Base-by-base conservation (phyloP, 148 eudicot genomes). In the Gaultheria prostrata region DNA sequence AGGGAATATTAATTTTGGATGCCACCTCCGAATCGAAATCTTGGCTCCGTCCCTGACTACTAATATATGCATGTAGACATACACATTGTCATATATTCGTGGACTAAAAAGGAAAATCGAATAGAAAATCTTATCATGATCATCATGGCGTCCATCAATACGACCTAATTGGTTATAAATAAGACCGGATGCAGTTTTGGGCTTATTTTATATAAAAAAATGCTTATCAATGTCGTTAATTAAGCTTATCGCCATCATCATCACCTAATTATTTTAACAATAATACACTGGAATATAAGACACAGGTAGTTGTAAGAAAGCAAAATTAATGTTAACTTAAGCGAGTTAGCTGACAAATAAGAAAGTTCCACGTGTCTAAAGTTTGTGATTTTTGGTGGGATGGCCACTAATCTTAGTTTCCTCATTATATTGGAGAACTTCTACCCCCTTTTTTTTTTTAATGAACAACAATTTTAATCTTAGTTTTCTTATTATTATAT, bases 121-220 rank as follows among this genome's bases (percentile, higher is more conserved):
- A 20, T 84, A 78, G 67, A 81, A 51, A 85, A 85, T 73, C 49
- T 76, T 85, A 86, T 81, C 86, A 39, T 65, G 45, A n/a, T n/a
- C n/a, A 78, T 85, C 83, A 69, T 83, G 86, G 82, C 83, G 77
- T 86, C 86, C 86, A 84, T 87, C 81, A 80, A 82, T 51, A 78
- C 26, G 32, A 82, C 14, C 54, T 50, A 49, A 67, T 21, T 54
- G 17, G 24, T n/a, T 26, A 33, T 65, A 24, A 4, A n/a, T 51
- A 51, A n/a, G 35, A 20, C 51, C 18, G 2, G 4, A 39, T 54
- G 59, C 65, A 21, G 69, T 53, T 39, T 74, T 77, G 10, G 17
- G 43, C n/a, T 56, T 74, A 82, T 56, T 82, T 54, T 73, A 74
- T 3, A 17, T 33, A 73, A 82, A 82, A 82, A 51, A 53, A 53